Base-by-base conservation (phyloP, 805 yeast genomes). In the Grigorovia jiainica region DNA sequence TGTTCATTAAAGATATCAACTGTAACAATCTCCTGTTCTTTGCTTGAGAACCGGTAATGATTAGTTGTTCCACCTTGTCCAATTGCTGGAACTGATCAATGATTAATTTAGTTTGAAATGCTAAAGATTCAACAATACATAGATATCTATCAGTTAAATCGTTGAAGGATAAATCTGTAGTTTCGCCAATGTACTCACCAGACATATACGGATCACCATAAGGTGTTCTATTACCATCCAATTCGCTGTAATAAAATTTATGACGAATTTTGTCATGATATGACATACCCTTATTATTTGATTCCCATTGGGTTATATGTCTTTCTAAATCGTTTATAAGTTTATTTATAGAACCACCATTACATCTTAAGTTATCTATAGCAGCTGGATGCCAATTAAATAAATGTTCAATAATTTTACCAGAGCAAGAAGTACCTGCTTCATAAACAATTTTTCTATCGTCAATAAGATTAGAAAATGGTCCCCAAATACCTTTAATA, bases 401-500 rank as follows among this genome's bases (percentile, higher is more conserved):
- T 3, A 76, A 53, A 34, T 69, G 66, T 44, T 73, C 76, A 21
- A 73, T 61, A 6, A 77, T 57, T 40, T 68, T 64, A 4, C 84
- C 84, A 0, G 82, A 70, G 11, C 79, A 75, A 4, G 81, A 73
- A 43, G 72, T 73, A 0, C 84, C 84, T 39, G 73, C 75, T 46
- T 76, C 75, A 38, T 69, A 76, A 2, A 75, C 63, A 18, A 51
- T 47, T 17, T 51, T 43, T 3, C 33, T 15, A 8, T 30, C 39
- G 20, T 54, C 51, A 2, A 67, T 42, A 5, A 72, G 54, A 31
- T 66, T 61, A 2, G 60, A 48, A 49, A 71, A 77, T 0, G 82
- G 83, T 0, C 84, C 82, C 84, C 84, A 78, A 4, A 76, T 58
- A 0, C 82, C 82, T 0, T 66, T 61, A 1, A 65, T 48, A 1